Evolutionary conservation across 495 filamentous ascomycete genomes (phyloP), one percentile per base, ranked within the genome.

Genomic region (Neurospora sp.): DNA sequence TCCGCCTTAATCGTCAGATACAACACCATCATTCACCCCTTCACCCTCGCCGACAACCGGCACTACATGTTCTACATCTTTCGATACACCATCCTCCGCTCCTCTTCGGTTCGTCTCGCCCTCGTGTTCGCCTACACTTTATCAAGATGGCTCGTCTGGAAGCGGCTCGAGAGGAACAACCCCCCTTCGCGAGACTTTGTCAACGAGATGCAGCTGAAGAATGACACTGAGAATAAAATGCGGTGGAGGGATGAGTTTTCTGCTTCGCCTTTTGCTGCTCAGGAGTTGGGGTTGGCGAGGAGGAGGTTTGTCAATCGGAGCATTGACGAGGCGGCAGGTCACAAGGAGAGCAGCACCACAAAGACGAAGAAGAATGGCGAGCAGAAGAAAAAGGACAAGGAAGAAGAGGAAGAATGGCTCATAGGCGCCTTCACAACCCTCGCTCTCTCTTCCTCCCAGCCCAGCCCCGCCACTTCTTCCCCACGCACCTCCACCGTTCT

Each of bases 11-110:
- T 91, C 11, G 88, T 96, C 35, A 86, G 89, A 74, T 91, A 85
- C 86, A 98, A 98, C 85, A 98, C 96, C 46, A 89, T 96, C 72
- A 89, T 99, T 70, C 96, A 99, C 79, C 96, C 96, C 1, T 99
- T 98, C 76, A 97, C 95, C 1, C 87, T 98, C 4, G 96, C 96
- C 39, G 96, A 99, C 79, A 99, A 99, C 82, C 86, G 96, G 3
- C 96, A 98, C 79, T 99, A 97, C 83, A 88, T 96, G 71, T 99
- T 99, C 82, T 99, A 99, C 81, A 85, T 96, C 72, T 98, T 99
- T 83, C 91, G 93, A 0, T 88, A 96, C 74, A 90, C 94, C 12
- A 89, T 96, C 70, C 85, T 88, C 4, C 83, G 83, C 31, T 88
- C 93, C 71, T 83, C 86, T 1, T 80, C 82, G 20, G 78, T 92